Percentiles rank a stretch among this genome's conserved stretches.
phyloP scores from a whole-genome alignment of 495 filamentous ascomycete genomes.

The Lepidopterella palustris region DNA sequence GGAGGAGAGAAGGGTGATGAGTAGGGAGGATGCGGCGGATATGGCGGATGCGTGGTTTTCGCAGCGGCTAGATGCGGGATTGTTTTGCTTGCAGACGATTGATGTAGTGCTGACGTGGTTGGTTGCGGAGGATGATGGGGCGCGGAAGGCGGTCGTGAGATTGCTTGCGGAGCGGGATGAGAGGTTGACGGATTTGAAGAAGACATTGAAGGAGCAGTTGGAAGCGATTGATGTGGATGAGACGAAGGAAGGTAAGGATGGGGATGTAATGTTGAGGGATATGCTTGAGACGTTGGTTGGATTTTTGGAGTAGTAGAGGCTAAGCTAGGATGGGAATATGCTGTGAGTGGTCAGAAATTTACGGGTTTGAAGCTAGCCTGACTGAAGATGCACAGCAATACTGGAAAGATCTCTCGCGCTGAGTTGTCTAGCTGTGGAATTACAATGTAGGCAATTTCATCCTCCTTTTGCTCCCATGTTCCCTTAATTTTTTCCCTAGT shows the following conservation, averaged over 20 bases:
- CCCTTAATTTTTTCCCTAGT: too few species aligned
- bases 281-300: slow-evolving; percentile 61
- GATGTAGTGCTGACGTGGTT: slow-evolving; percentile 91
- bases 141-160: slow-evolving; percentile 56
- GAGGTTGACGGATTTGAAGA: slow-evolving; percentile 51
- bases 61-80: slow-evolving; percentile 72
- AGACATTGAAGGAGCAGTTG: slow-evolving; percentile 66
- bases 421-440: too few species aligned
- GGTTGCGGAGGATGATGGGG: slow-evolving; percentile 80
- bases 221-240: slow-evolving; percentile 54
- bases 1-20: slow-evolving; percentile 43
- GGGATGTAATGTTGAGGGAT: slow-evolving; percentile 50
- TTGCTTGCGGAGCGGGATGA: slow-evolving; percentile 65
- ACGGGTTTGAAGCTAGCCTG: background rate
- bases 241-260: slow-evolving; percentile 44
- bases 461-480: too few species aligned
- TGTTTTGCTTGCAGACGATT: slow-evolving; percentile 79
- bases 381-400: too few species aligned
- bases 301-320: slow-evolving; percentile 13
- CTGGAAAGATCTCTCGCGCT: too few species aligned
- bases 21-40: slow-evolving; percentile 53
- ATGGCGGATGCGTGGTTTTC: slow-evolving; percentile 78
- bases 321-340: background rate
- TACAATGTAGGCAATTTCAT: too few species aligned
- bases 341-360: too few species aligned